Conservation (phyloP, 345 rosid species). For the Dimocarpus longan region DNA sequence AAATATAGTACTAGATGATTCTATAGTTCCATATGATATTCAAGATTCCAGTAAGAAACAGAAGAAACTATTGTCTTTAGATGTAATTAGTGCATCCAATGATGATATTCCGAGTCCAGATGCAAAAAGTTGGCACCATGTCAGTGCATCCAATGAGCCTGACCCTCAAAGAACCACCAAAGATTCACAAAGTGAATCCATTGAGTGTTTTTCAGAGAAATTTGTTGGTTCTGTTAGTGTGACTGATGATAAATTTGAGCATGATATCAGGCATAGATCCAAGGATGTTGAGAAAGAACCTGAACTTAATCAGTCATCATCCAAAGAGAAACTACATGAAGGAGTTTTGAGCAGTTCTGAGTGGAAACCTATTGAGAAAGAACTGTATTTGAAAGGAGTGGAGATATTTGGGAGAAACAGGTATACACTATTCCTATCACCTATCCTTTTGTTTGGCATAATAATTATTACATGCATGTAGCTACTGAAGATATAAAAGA, state of each 20-base stretch:
- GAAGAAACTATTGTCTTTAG: constrained; percentile 42
- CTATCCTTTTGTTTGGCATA: constrained; percentile 6
- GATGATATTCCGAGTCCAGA: constrained; percentile 29
- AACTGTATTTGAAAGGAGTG: constrained; percentile 86
- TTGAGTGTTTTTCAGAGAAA: constrained; percentile 29
- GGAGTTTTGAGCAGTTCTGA: constrained; percentile 32
- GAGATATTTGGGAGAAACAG: constrained; percentile 99
- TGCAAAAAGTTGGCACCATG: constrained; percentile 21
- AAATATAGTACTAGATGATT: constrained; percentile 22
- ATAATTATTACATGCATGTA: constrained; percentile 8
- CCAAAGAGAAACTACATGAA: constrained; percentile 8
- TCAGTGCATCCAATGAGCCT: constrained; percentile 26
- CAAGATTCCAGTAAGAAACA: constrained; percentile 61
- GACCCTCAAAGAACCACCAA: constrained; percentile 36
- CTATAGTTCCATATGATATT: constrained; percentile 28
- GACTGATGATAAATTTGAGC: constrained; percentile 31
- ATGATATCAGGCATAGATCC: constrained; percentile 31
- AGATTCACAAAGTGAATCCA: constrained; percentile 26
- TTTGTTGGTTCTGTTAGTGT: constrained; percentile 29
- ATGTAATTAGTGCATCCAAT: constrained; percentile 24
- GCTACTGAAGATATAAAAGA: constrained; percentile 6
- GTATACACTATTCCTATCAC: constrained; percentile 42
- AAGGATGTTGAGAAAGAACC: constrained; percentile 38
- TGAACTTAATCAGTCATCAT: constrained; percentile 39
- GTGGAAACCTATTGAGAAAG: constrained; percentile 94